Percentiles rank a stretch among this genome's conserved stretches.
These are phyloP conservation scores for Tolypocladium guangdongense DNA, from an alignment of 2,329 filamentous ascomycete species.

Conservation along the genomic window DNA sequence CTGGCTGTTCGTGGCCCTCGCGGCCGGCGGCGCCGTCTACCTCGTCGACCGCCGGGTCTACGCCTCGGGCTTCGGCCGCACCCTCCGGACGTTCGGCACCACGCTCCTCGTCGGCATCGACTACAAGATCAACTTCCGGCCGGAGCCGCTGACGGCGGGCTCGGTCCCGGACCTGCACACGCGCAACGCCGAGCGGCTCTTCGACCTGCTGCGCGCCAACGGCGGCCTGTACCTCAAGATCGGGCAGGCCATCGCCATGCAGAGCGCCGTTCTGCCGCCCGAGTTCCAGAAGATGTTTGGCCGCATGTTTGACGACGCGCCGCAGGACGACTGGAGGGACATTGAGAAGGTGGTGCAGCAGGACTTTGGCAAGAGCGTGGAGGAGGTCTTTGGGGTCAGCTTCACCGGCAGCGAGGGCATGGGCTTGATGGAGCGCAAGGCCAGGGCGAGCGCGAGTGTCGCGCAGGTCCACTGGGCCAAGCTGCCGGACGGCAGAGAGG, in stretches of 20 bases:
- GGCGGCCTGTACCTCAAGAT: conserved; percentile 96
- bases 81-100: conserved; percentile 67
- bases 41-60: conserved; percentile 63
- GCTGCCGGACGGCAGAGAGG: conserved; percentile 74
- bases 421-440: conserved; percentile 50
- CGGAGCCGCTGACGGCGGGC: conserved; percentile 62
- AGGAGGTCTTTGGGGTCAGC: conserved; percentile 88
- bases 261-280: conserved; percentile 83
- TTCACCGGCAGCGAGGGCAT: conserved; percentile 61
- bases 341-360: conserved; percentile 76
- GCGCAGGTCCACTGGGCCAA: conserved; percentile 95
- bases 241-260: conserved; percentile 96
- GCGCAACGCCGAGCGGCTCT: conserved; percentile 75
- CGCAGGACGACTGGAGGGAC: conserved; percentile 80
- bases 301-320: conserved; percentile 95
- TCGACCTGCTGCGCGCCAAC: conserved; percentile 71
- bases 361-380: conserved; percentile 77
- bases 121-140: conserved; percentile 93
- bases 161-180: conserved; percentile 69
- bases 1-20: conserved; percentile 52
- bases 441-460: conserved; percentile 74
- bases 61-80: conserved; percentile 68
- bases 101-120: conserved; percentile 77
- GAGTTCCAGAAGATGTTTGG: conserved; percentile 96
- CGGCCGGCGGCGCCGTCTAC: conserved; percentile 52